Evolutionary conservation across 2,329 filamentous ascomycete species (phyloP).

Genomic region (Ceratocystis lukuohia): DNA sequence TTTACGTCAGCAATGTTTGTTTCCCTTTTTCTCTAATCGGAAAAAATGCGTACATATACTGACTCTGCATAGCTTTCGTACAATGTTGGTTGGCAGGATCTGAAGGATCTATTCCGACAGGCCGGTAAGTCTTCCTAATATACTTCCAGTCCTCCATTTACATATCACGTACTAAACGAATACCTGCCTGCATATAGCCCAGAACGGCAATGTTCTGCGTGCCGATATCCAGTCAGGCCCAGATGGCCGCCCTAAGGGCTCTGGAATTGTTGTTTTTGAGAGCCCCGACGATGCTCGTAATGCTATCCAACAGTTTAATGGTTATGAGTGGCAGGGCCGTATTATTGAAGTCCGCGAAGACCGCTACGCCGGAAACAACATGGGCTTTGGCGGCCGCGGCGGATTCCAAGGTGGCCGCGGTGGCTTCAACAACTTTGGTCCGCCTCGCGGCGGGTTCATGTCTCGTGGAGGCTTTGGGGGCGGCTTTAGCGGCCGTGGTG

Average conservation of each 20-base stretch:
- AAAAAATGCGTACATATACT: constrained; percentile 22
- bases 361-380: constrained; percentile 60
- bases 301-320: constrained; percentile 94
- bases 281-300: constrained; percentile 87
- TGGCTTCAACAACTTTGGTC: constrained; percentile 39
- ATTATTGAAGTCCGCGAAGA: constrained; percentile 91
- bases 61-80: constrained; percentile 63
- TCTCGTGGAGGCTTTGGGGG: constrained; percentile 36
- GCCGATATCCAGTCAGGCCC: constrained; percentile 89
- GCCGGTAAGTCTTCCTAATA: constrained; percentile 54
- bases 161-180: constrained; percentile 14
- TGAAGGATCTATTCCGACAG: constrained; percentile 97
- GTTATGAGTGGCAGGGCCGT: constrained; percentile 96
- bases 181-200: constrained; percentile 26
- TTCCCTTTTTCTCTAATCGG: constrained; percentile 23
- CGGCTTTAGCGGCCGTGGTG: constrained; percentile 28
- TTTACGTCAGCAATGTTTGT: constrained; percentile 98
- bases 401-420: constrained; percentile 47
- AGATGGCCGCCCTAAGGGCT: constrained; percentile 88
- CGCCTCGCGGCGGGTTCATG: constrained; percentile 36
- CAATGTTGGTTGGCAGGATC: constrained; percentile 95
- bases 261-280: constrained; percentile 94
- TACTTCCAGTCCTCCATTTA: neutral
- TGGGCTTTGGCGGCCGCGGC: constrained; percentile 43
- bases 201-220: constrained; percentile 70